A percentile compares a stretch with the other conserved stretches of the same genome.
These are phyloP conservation scores for Tothia fuscella DNA, from an alignment of 2,329 filamentous ascomycete species.

Conservation along the genomic window DNA sequence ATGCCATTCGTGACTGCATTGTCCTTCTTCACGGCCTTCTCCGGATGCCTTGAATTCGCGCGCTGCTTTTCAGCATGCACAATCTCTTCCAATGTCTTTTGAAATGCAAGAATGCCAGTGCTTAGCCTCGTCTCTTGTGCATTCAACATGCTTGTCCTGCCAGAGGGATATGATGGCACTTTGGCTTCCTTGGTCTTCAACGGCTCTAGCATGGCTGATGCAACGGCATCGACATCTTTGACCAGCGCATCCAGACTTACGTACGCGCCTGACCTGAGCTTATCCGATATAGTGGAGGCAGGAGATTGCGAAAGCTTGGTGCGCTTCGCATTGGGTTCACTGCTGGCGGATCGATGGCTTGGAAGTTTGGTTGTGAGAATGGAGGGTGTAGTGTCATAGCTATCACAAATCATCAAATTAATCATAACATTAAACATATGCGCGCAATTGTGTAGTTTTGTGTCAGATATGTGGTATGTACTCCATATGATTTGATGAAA, in stretches of 20 bases:
- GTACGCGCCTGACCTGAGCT: constrained; percentile 28
- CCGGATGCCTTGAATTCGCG: background rate
- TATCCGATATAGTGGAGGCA: constrained; percentile 25
- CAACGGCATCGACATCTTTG: constrained; percentile 13
- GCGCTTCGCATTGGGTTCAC: constrained; percentile 34
- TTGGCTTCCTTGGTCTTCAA: constrained; percentile 5
- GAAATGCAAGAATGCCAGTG: background rate
- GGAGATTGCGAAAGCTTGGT: constrained; percentile 27
- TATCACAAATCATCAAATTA: too few species aligned
- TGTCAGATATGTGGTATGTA: constrained; percentile 3
- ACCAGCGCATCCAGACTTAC: constrained; percentile 29
- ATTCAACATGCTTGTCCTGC: background rate
- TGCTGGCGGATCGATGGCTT: constrained; percentile 16
- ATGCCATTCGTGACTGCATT: constrained; percentile 2
- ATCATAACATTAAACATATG: background rate
- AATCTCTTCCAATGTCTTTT: constrained; percentile 8
- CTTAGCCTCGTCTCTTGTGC: constrained; percentile 6
- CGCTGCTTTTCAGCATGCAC: constrained; percentile 6
- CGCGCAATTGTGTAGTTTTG: background rate
- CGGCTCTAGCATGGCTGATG: constrained; percentile 1
- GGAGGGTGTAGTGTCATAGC: constrained; percentile 4
- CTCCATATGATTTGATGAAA: too few species aligned
- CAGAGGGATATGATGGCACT: constrained; percentile 1
- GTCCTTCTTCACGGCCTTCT: background rate
- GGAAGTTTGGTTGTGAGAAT: background rate